These are phyloP conservation scores for Elaeis oleifera DNA, from an alignment of 202 grass and related monocot species.

Conservation along the genomic window DNA sequence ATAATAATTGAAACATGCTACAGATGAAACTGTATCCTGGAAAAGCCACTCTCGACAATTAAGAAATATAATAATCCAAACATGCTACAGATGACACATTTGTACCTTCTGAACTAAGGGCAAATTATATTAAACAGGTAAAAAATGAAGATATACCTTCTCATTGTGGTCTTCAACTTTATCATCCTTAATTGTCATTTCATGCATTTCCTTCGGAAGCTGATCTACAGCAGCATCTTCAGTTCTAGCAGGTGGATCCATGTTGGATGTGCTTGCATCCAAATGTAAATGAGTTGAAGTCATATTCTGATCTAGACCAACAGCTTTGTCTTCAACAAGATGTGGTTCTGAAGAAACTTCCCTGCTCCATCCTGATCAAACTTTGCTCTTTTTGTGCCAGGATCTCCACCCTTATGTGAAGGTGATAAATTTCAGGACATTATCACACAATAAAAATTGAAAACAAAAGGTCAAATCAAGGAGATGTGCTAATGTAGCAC, in stretches of 20 bases:
- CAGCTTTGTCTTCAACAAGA: slow-evolving; percentile 38
- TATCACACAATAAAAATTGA: no score
- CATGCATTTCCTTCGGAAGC: slow-evolving; percentile 87
- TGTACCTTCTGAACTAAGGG: no score
- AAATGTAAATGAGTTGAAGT: slow-evolving; percentile 40
- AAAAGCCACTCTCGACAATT: background rate
- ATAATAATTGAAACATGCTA: no score
- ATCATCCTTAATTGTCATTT: slow-evolving; percentile 80
- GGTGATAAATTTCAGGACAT: background rate
- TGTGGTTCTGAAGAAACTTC: slow-evolving; percentile 53
- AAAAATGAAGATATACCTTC: slow-evolving; percentile 39
- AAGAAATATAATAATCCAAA: no score
- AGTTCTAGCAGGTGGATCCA: slow-evolving; percentile 38
- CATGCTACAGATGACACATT: no score
- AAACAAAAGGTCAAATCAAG: no score
- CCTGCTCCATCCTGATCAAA: slow-evolving; percentile 65
- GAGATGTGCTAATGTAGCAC: no score
- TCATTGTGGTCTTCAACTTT: slow-evolving; percentile 51
- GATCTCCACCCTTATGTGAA: slow-evolving; percentile 60
- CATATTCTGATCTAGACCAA: slow-evolving; percentile 30
- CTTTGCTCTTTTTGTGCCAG: slow-evolving; percentile 72
- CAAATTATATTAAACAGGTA: background rate
- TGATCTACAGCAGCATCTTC: slow-evolving; percentile 52
- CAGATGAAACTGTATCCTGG: slow-evolving; percentile 31
- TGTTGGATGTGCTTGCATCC: slow-evolving; percentile 68